A percentile compares a stretch with the other conserved stretches of the same genome.
These are phyloP conservation scores for Pontederia paniculata DNA, from an alignment of 176 grass and related monocot genomes.

Conservation along the genomic window DNA sequence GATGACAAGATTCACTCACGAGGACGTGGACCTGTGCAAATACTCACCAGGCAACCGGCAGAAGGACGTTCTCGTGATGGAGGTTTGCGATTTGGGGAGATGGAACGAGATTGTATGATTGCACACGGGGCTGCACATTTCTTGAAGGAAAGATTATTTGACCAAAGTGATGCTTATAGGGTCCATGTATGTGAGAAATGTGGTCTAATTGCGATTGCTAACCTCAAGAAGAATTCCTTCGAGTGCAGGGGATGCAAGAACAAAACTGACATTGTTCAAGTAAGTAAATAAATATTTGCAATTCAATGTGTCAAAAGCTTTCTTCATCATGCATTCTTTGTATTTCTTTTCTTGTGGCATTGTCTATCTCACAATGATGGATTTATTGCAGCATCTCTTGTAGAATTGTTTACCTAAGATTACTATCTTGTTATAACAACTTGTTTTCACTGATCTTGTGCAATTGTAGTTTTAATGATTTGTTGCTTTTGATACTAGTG, in stretches of 20 bases:
- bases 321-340: too few species aligned
- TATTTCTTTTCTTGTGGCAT: too few species aligned
- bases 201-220: conserved; percentile 86
- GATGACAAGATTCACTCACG: conserved; percentile 97
- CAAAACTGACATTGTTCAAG: conserved; percentile 98
- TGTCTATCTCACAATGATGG: too few species aligned
- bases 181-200: conserved; percentile 99
- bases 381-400: too few species aligned
- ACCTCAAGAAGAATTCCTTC: conserved; percentile 96
- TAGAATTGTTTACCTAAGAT: too few species aligned
- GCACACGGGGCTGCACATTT: conserved; percentile 95
- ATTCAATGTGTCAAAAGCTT: not conserved
- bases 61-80: conserved; percentile 91
- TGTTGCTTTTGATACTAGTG: too few species aligned
- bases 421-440: too few species aligned
- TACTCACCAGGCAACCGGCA: conserved; percentile 87
- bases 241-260: conserved; percentile 99
- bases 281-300: conserved; percentile 17
- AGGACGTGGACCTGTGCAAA: conserved; percentile 95
- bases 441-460: too few species aligned
- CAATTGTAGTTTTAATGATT: too few species aligned
- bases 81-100: conserved; percentile 91
- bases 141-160: conserved; percentile 93
- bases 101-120: conserved; percentile 99
- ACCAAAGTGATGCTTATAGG: conserved; percentile 96